Evolutionary conservation across 2,329 filamentous ascomycete species (phyloP).

Genomic region (Ophiocordyceps sinensis): DNA sequence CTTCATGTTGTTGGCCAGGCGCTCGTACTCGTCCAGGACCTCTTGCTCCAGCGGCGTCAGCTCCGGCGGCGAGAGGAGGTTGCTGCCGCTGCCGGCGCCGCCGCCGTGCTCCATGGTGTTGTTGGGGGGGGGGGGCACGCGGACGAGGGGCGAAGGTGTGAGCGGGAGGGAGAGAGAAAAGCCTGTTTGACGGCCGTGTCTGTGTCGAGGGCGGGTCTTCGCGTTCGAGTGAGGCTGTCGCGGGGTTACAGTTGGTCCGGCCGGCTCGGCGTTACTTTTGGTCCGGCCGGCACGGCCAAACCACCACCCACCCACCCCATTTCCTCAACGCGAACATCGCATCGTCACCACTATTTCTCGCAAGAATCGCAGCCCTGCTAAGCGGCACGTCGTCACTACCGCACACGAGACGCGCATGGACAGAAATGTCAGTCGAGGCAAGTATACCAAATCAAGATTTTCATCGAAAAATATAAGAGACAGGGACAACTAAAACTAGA

Average conservation of each 20-base stretch:
- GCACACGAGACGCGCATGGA: too few relatives aligned
- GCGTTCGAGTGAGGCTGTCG: too few relatives aligned
- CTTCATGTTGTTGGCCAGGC: slow-evolving; percentile 80
- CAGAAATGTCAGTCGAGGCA: too few relatives aligned
- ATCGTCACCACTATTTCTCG: too few relatives aligned
- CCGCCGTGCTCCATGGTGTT: slow-evolving; percentile 6
- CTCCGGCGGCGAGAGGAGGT: slow-evolving; percentile 31
- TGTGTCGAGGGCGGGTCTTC: too few relatives aligned
- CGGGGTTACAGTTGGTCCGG: too few relatives aligned
- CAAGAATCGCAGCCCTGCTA: too few relatives aligned
- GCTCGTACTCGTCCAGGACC: slow-evolving; percentile 85
- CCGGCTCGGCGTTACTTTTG: too few relatives aligned
- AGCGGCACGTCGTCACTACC: too few relatives aligned
- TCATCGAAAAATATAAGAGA: background rate
- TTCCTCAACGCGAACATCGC: too few relatives aligned
- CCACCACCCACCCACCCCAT: too few relatives aligned
- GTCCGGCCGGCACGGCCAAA: too few relatives aligned
- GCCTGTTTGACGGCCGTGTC: background rate
- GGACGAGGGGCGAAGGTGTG: background rate
- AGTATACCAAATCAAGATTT: background rate
- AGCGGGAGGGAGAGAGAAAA: background rate
- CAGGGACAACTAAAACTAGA: background rate
- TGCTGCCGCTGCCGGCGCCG: slow-evolving; percentile 1
- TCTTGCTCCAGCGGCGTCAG: slow-evolving; percentile 80
- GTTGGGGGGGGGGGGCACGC: background rate